These are phyloP conservation scores for Lavandula angustifolia DNA, from an alignment of 257 asterid species.

Conservation along the genomic window DNA sequence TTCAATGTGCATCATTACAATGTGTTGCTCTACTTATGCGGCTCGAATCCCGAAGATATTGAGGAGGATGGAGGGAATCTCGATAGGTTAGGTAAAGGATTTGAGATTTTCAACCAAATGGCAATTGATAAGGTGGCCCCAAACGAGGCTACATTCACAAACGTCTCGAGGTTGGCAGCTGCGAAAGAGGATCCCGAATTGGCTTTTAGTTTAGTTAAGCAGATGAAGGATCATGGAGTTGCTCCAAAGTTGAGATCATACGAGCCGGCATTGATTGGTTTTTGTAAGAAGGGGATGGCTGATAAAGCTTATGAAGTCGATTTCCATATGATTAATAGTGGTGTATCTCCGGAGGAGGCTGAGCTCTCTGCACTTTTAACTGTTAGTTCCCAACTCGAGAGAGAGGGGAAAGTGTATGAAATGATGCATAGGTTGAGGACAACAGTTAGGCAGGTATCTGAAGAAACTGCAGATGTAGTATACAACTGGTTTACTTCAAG, in stretches of 20 bases:
- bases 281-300: conserved; percentile 64
- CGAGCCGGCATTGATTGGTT: conserved; percentile 85
- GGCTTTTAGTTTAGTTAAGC: conserved; percentile 80
- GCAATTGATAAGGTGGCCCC: conserved; percentile 60
- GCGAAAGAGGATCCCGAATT: conserved; percentile 74
- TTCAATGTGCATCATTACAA: conserved; percentile 71
- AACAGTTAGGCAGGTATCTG: conserved; percentile 81
- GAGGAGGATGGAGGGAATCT: conserved; percentile 36
- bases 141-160: conserved; percentile 89
- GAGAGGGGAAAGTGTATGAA: conserved; percentile 78
- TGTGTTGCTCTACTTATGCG: conserved; percentile 74
- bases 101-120: conserved; percentile 79
- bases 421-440: conserved; percentile 85
- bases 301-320: conserved; percentile 85
- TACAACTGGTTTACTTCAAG: conserved; percentile 82
- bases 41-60: conserved; percentile 31
- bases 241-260: conserved; percentile 84
- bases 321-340: conserved; percentile 72
- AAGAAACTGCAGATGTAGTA: conserved; percentile 64
- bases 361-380: conserved; percentile 78
- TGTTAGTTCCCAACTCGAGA: conserved; percentile 58
- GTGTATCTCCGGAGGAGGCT: conserved; percentile 71
- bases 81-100: conserved; percentile 61
- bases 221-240: conserved; percentile 67
- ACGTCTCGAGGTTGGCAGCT: conserved; percentile 87